Evolutionary conservation across 2,329 filamentous ascomycete species (phyloP).

Genomic region (Venturia effusa): DNA sequence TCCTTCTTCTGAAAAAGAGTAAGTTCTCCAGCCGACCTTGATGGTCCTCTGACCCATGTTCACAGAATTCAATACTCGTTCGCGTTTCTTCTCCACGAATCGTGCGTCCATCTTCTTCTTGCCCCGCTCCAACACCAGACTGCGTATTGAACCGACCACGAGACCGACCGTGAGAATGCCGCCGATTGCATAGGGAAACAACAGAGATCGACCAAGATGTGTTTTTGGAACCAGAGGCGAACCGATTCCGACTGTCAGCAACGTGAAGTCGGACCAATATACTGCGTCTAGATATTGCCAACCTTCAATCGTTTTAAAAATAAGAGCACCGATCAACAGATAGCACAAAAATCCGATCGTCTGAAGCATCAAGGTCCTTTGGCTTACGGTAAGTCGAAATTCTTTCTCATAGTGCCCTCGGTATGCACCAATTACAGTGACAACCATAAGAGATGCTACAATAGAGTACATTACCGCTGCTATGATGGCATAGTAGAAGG

Average conservation of each 20-base stretch:
- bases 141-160: slow-evolving; percentile 42
- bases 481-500: slow-evolving; percentile 50
- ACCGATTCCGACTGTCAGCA: slow-evolving; percentile 45
- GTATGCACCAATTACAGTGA: slow-evolving; percentile 46
- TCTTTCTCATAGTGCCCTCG: slow-evolving; percentile 43
- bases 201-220: slow-evolving; percentile 36
- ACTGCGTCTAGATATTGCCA: slow-evolving; percentile 45
- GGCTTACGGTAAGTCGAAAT: slow-evolving; percentile 44
- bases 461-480: slow-evolving; percentile 47
- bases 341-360: slow-evolving; percentile 40
- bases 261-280: slow-evolving; percentile 46
- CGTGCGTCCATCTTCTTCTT: slow-evolving; percentile 40
- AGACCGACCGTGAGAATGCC: slow-evolving; percentile 45
- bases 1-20: slow-evolving; percentile 29
- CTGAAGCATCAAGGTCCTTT: slow-evolving; percentile 45
- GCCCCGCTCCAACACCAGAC: slow-evolving; percentile 38
- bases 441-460: slow-evolving; percentile 41
- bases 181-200: slow-evolving; percentile 45
- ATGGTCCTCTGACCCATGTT: slow-evolving; percentile 31
- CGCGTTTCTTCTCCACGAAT: slow-evolving; percentile 38
- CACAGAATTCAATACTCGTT: slow-evolving; percentile 29
- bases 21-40: slow-evolving; percentile 30
- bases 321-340: slow-evolving; percentile 35
- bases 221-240: slow-evolving; percentile 39
- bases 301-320: slow-evolving; percentile 38